Percentiles rank a stretch among this genome's conserved stretches.
These are phyloP conservation scores for Pythium biforme DNA, from an alignment of 352 stramenopile species.

Conservation along the genomic window DNA sequence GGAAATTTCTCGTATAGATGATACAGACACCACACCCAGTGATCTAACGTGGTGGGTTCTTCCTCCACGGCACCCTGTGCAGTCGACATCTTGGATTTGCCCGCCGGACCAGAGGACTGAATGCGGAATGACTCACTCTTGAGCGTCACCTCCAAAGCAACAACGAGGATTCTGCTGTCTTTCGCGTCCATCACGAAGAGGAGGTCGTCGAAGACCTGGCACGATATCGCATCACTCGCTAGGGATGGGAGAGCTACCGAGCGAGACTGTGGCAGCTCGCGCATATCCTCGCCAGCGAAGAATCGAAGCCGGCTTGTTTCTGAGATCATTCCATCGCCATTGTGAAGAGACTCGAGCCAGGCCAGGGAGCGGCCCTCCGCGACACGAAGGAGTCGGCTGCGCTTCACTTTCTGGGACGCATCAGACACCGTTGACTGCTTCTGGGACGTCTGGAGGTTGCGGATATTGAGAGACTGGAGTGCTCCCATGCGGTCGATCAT, in stretches of 20 bases:
- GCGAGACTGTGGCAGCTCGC: constrained; percentile 5
- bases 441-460: constrained; percentile 11
- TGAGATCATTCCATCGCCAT: background rate
- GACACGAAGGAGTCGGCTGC: background rate
- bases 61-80: background rate
- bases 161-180: constrained; percentile 17
- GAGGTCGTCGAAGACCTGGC: constrained; percentile 34
- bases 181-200: constrained; percentile 13
- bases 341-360: background rate
- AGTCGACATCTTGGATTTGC: constrained; percentile 4
- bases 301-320: background rate
- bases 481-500: background rate
- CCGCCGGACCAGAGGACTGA: constrained; percentile 19
- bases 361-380: background rate
- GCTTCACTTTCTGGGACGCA: background rate
- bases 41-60: background rate
- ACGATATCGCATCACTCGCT: constrained; percentile 40
- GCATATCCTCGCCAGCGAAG: constrained; percentile 7
- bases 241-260: constrained; percentile 20
- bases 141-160: constrained; percentile 27
- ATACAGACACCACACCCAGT: constrained; percentile 33
- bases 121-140: constrained; percentile 57
- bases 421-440: background rate
- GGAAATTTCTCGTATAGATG: constrained; percentile 43
- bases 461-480: constrained; percentile 6